phyloP scores from a whole-genome alignment of 2,329 filamentous ascomycete genomes.

The Sarocladium strictum region DNA sequence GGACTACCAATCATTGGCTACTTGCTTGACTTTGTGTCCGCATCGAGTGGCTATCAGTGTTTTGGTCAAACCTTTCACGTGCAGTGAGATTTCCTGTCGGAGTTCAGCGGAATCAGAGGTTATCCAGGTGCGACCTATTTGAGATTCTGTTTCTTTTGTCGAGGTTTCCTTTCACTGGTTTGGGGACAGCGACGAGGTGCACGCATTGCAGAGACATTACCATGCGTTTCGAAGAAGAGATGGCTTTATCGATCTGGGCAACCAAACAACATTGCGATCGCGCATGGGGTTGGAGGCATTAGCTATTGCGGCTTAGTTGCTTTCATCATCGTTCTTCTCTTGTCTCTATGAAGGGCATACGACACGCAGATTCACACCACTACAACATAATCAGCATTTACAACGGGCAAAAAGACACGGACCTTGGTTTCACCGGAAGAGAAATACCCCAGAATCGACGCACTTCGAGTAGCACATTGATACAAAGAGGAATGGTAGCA shows the following conservation, averaged over 20 bases:
- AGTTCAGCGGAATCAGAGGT: neutral
- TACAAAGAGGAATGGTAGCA: slow-evolving; percentile 6
- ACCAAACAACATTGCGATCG: neutral
- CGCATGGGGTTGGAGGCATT: neutral
- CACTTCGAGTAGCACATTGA: neutral
- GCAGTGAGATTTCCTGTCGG: neutral
- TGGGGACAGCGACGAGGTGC: neutral
- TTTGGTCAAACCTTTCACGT: no score
- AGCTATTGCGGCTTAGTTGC: neutral
- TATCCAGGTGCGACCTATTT: neutral
- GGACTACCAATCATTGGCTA: neutral
- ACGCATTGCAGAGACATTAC: neutral
- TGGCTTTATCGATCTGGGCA: neutral
- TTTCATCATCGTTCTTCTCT: neutral
- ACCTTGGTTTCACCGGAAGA: slow-evolving; percentile 6
- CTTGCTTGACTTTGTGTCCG: neutral
- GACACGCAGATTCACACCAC: neutral
- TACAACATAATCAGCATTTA: slow-evolving; percentile 6
- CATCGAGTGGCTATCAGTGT: neutral
- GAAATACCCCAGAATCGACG: slow-evolving; percentile 7
- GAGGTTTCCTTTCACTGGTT: neutral
- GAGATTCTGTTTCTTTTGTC: neutral
- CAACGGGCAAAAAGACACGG: slow-evolving; percentile 8
- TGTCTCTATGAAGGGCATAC: neutral
- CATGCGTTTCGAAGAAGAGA: neutral